Base-by-base conservation (phyloP, 805 yeast species). In the Clavispora asparagi region DNA sequence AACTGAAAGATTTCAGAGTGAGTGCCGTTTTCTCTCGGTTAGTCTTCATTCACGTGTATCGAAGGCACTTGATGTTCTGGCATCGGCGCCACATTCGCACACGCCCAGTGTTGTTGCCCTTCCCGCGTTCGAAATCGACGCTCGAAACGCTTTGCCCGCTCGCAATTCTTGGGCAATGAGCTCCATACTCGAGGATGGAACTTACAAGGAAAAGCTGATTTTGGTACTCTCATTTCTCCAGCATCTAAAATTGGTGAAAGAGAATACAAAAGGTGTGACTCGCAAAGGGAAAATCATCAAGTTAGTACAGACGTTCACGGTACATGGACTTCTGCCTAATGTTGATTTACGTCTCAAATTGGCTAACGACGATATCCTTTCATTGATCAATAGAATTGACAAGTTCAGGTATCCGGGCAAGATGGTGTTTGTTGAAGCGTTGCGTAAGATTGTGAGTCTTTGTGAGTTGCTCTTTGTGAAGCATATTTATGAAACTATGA, bases 151-250 rank as follows among this genome's bases (percentile, higher is more conserved):
- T 7, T 14, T 47, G 9, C 23, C 33, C 7, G 28, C 44, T 7
- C 26, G 39, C 4, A 31, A 42, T 4, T 28, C 40, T 23, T 32
- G 37, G 7, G 47, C 47, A 4, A 30, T 54, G 23, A 49, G 56
- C 37, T 33, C 52, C 29, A 48, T 54, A 2, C 32, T 54, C 4
- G 33, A 43, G 4, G 53, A 52, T 29, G 58, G 58, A 27, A 44
- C 55, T 2, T 54, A 54, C 42, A 54, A 52, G 38, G 58, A 54
- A 27, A 49, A 51, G 28, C 44, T 52, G 4, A 46, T 51, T 10
- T 47, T 54, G 13, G 55, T 54, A 12, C 46, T 49, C 7, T 49
- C 45, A 7, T 54, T 52, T 32, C 35, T 54, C 31, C 32, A 26
- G 32, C 28, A 17, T 25, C 23, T 23, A 13, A 8, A 4, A 9